phyloP scores from a whole-genome alignment of 2,329 filamentous ascomycete species.

The Cladosporium austrohemisphaericum region DNA sequence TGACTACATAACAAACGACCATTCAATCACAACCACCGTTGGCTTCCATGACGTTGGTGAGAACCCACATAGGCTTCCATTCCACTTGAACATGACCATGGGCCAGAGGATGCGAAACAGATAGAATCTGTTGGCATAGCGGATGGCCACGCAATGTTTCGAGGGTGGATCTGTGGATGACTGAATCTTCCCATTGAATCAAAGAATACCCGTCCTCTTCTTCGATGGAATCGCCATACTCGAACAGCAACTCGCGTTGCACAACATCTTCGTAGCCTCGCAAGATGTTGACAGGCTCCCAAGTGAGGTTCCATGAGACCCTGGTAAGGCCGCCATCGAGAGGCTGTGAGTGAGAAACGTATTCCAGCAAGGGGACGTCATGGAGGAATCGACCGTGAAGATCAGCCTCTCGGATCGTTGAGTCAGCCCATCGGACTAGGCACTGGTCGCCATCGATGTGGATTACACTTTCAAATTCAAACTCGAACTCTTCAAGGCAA shows the following conservation, averaged over 20 bases:
- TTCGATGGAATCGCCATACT: neutral
- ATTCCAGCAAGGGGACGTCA: neutral
- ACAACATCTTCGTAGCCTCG: neutral
- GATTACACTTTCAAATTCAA: conserved; percentile 1
- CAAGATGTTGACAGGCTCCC: conserved; percentile 3
- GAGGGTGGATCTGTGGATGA: neutral
- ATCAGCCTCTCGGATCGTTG: neutral
- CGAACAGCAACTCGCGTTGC: neutral
- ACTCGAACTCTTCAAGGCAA: neutral
- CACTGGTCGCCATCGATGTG: conserved; percentile 4
- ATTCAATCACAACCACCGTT: neutral
- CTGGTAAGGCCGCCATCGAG: neutral
- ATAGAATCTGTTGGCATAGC: neutral
- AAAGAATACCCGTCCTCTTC: neutral
- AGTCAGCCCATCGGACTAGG: conserved; percentile 1
- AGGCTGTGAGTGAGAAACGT: neutral
- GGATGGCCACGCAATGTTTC: neutral
- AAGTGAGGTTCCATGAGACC: neutral
- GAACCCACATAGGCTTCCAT: neutral
- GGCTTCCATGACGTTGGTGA: neutral
- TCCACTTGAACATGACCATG: neutral
- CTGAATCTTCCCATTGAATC: neutral
- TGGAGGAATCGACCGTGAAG: neutral
- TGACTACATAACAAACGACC: neutral
- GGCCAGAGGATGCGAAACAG: neutral